These are phyloP conservation scores for Anthracocystis panici-leucophaei DNA, from an alignment of 1,284 basidiomycete species.

Conservation along the genomic window DNA sequence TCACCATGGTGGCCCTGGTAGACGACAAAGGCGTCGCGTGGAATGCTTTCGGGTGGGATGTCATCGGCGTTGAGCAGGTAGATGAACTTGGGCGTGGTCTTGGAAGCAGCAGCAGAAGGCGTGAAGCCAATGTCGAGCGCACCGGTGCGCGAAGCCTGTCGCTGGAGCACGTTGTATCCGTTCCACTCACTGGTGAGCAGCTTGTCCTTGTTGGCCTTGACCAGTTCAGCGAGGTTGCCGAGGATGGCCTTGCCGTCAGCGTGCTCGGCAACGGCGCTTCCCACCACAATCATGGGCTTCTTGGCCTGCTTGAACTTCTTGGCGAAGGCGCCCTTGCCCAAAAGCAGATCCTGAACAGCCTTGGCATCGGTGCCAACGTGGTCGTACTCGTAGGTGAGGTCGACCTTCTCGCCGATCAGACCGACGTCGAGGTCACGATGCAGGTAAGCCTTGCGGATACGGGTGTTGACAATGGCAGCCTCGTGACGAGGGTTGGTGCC, in stretches of 20 bases:
- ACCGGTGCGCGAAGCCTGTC: slow-evolving; percentile 89
- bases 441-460: slow-evolving; percentile 94
- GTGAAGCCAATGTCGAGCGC: slow-evolving; percentile 95
- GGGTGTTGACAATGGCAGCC: slow-evolving; percentile 95
- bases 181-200: slow-evolving; percentile 93
- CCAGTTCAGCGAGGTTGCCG: slow-evolving; percentile 82
- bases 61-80: slow-evolving; percentile 98
- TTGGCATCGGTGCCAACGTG: slow-evolving; percentile 85
- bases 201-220: slow-evolving; percentile 75
- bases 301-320: slow-evolving; percentile 90
- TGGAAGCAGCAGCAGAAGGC: slow-evolving; percentile 81
- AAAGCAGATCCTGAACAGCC: slow-evolving; percentile 82
- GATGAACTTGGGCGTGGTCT: slow-evolving; percentile 89
- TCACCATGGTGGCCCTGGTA: slow-evolving; percentile 99
- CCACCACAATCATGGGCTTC: slow-evolving; percentile 92
- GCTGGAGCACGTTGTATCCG: slow-evolving; percentile 91
- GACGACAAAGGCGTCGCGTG: slow-evolving; percentile 93
- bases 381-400: slow-evolving; percentile 93
- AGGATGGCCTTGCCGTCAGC: slow-evolving; percentile 85
- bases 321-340: slow-evolving; percentile 81
- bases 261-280: slow-evolving; percentile 87
- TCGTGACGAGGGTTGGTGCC: slow-evolving; percentile 98
- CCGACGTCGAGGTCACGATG: slow-evolving; percentile 87
- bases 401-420: slow-evolving; percentile 88
- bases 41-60: slow-evolving; percentile 88